Evolutionary conservation across 2,329 filamentous ascomycete species (phyloP).

Genomic region (Leptodontidium sp.): DNA sequence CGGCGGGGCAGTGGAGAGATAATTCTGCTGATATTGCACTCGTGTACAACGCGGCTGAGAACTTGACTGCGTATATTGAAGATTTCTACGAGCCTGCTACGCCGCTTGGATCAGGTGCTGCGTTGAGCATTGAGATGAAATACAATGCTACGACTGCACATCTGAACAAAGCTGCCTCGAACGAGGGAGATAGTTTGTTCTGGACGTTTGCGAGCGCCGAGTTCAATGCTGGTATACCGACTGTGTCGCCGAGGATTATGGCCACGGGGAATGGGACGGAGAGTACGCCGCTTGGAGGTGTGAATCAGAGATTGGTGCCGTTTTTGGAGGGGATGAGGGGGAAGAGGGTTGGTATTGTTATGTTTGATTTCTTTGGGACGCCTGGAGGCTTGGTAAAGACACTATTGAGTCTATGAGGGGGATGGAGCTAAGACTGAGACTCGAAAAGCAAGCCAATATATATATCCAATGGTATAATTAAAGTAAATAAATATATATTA

Average conservation of each 20-base stretch:
- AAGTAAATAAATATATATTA: no score
- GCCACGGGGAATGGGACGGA: slow-evolving; percentile 53
- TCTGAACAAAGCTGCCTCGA: slow-evolving; percentile 49
- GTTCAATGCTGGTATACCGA: slow-evolving; percentile 50
- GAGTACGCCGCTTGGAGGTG: slow-evolving; percentile 50
- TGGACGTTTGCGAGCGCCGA: slow-evolving; percentile 58
- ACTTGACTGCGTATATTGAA: slow-evolving; percentile 55
- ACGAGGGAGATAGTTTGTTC: slow-evolving; percentile 51
- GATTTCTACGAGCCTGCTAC: slow-evolving; percentile 56
- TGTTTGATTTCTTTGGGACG: slow-evolving; percentile 60
- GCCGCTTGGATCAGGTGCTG: slow-evolving; percentile 44
- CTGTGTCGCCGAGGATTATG: slow-evolving; percentile 54
- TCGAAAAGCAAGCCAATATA: no score
- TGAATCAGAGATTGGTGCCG: slow-evolving; percentile 54
- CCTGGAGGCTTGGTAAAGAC: slow-evolving; percentile 52
- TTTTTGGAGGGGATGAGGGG: slow-evolving; percentile 50
- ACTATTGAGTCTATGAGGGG: slow-evolving; percentile 44
- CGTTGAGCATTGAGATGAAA: slow-evolving; percentile 54
- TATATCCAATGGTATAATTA: no score
- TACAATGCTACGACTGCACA: slow-evolving; percentile 53
- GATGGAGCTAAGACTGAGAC: no score
- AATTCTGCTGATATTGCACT: slow-evolving; percentile 52
- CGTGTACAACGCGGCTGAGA: slow-evolving; percentile 50
- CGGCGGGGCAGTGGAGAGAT: slow-evolving; percentile 53
- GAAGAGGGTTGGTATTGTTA: slow-evolving; percentile 58